Base-by-base conservation (phyloP, 805 yeast genomes). In the Saturnispora halmiae region DNA sequence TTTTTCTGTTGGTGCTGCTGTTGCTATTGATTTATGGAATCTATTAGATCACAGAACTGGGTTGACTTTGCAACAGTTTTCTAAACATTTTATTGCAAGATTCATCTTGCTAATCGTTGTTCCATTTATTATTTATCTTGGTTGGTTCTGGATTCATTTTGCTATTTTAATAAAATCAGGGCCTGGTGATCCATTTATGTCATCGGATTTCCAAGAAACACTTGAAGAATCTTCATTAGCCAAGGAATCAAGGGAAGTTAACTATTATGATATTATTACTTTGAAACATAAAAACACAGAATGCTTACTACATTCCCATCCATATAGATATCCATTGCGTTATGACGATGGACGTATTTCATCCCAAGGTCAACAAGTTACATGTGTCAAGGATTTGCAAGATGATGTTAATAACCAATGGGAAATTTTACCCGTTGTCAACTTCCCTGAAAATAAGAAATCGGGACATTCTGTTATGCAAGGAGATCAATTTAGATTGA, bases 271-370 rank as follows among this genome's bases (percentile, higher is more conserved):
- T 56, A 60, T 73, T 14, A 64, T 92, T 43, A 83, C 94, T 18
- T 56, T 92, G 42, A 75, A 75, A 55, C 95, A 90, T 62, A 81
- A 80, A 57, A 85, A 78, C 32, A 85, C 96, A 3, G 75, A 69
- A 2, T 80, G 86, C 13, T 72, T 74, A 42, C 70, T 92, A 53
- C 96, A 92, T 60, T 90, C 97, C 2, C 96, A 88, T 58, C 55
- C 61, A 16, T 73, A 66, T 37, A 63, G 63, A 31, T 92, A 88
- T 59, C 97, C 97, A 30, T 68, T 87, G 51, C 80, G 97, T 58
- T 92, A 92, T 55, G 95, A 88, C 46, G 96, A 92, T 59, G 97
- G 97, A 8, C 79, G 98, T 65, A 70, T 92, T 38, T 87, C 96
- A 1, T 86, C 96, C 6, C 81, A 84, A 60, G 87, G 92, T 44